Conservation (phyloP, 1,284 basidiomycete species). For the Ganoderma leucocontextum region DNA sequence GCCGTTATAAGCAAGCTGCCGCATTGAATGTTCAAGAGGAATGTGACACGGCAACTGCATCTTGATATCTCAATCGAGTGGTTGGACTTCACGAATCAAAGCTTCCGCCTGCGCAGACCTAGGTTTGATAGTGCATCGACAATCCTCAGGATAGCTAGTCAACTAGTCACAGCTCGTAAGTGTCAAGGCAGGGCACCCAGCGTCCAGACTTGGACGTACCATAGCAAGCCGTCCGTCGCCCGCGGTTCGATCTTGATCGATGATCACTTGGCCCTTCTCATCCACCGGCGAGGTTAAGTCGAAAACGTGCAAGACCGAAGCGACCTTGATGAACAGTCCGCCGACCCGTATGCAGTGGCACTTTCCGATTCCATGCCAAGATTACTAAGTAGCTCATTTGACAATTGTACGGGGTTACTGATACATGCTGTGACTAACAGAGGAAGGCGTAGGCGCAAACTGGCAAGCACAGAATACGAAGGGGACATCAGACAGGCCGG, state of each 20-base stretch:
- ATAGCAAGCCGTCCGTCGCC: background rate
- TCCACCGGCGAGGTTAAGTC: background rate
- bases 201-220: background rate
- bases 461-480: no score
- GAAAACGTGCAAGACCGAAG: conserved; percentile 1
- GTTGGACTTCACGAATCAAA: background rate
- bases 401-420: no score
- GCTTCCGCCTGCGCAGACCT: background rate
- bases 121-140: conserved; percentile 11
- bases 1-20: no score
- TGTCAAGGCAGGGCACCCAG: no score
- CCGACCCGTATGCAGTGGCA: no score
- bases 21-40: no score
- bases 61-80: background rate
- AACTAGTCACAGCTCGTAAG: background rate
- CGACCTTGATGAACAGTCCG: conserved; percentile 4
- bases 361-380: no score
- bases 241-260: background rate
- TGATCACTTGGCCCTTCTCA: background rate
- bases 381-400: no score
- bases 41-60: background rate
- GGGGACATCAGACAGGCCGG: no score
- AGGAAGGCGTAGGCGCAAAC: no score
- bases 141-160: conserved; percentile 6
- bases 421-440: no score